These are phyloP conservation scores for Aureobasidium sp. DNA, from an alignment of 2,329 filamentous ascomycete genomes.

Conservation along the genomic window DNA sequence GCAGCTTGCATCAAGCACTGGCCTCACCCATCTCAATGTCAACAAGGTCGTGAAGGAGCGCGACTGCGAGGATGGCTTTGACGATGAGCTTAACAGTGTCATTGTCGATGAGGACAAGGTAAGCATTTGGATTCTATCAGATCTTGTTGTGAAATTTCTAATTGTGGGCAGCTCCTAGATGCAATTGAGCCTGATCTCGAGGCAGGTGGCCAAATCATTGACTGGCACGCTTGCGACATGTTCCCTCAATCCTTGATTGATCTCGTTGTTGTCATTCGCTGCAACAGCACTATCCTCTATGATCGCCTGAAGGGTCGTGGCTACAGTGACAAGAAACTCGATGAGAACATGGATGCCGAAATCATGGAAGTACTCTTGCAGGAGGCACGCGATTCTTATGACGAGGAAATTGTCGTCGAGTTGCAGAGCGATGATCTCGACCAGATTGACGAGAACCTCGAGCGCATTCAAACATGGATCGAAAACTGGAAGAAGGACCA, in stretches of 20 bases:
- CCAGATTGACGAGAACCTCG: conserved; percentile 83
- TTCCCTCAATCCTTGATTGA: conserved; percentile 94
- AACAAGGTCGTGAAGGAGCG: conserved; percentile 89
- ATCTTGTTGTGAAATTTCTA: background rate
- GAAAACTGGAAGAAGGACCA: conserved; percentile 71
- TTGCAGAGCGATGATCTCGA: conserved; percentile 71
- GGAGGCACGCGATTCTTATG: conserved; percentile 81
- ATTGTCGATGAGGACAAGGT: conserved; percentile 97
- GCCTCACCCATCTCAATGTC: conserved; percentile 73
- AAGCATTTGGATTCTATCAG: conserved; percentile 15
- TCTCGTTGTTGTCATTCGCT: conserved; percentile 82
- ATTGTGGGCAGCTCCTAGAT: conserved; percentile 59
- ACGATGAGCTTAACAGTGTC: conserved; percentile 74
- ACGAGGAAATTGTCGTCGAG: conserved; percentile 81
- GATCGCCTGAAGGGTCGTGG: conserved; percentile 72
- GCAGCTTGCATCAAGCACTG: conserved; percentile 64
- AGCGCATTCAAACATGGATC: conserved; percentile 74
- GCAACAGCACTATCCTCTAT: conserved; percentile 70
- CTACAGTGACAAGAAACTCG: conserved; percentile 77
- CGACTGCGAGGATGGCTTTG: conserved; percentile 78
- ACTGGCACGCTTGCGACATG: conserved; percentile 96
- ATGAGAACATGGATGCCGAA: conserved; percentile 94
- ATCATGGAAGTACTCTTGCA: conserved; percentile 94
- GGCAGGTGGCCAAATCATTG: conserved; percentile 77
- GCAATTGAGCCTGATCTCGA: conserved; percentile 74